Evolutionary conservation across 2,329 filamentous ascomycete species (phyloP), one percentile per base, ranked within the genome.

Genomic region (Periconia sp.): DNA sequence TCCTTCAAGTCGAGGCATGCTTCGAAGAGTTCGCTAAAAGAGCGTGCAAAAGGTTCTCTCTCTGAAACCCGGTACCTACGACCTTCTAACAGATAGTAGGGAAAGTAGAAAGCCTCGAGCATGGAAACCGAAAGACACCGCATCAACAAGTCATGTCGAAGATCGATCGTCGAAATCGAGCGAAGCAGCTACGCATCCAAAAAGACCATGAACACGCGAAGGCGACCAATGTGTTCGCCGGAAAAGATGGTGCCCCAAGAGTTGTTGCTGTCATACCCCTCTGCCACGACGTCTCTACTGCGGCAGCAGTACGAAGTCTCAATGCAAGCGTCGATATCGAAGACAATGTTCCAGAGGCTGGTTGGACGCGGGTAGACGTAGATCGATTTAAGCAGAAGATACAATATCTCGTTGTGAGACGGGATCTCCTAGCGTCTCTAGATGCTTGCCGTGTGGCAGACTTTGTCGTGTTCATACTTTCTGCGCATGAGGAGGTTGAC

Each of bases 141-240:
- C 90, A 96, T 70, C 94, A 99, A 70, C 90, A 96, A 75, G 84
- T 96, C 74, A 92, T 96, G 89, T 95, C 91, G 46, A 99, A 97
- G 74, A 82, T 99, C 69, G 91, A 96, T 72, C 87, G 94, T 47
- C 86, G 90, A 60, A 97, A 99, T 72, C 90, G 95, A 76, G 89
- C 90, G 58, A 92, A 92, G 72, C 94, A 99, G 77, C 85, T 87
- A 70, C 88, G 92, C 61, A 76, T 88, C 50, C 79, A 85, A 57
- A 96, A 97, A 73, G 85, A 91, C 65, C 85, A 85, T 65, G 90
- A 94, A 59, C 88, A 94, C 64, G 79, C 87, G 34, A 87, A 88
- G 56, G 87, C 90, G 38, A 85, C 82, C 0, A 89, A 84, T 25
- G 78, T 99, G 16, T 99, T 99, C 63, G 74, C 82, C n/a, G 94